These are phyloP conservation scores for Mycena metata DNA, from an alignment of 768 basidiomycete species.

Conservation along the genomic window DNA sequence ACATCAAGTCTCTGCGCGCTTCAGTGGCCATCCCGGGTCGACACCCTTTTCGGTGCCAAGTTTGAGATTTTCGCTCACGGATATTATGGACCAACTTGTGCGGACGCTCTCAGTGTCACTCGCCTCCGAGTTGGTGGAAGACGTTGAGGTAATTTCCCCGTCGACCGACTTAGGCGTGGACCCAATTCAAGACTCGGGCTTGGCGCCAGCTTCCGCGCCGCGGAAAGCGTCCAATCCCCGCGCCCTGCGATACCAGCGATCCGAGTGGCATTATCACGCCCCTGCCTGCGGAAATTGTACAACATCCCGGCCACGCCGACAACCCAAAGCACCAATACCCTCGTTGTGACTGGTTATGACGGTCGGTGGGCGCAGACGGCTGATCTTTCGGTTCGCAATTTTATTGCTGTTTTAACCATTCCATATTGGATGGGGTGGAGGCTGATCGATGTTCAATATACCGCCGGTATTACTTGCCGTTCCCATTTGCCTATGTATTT, in stretches of 20 bases:
- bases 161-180: conserved; percentile 4
- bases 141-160: conserved; percentile 14
- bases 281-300: conserved; percentile 11
- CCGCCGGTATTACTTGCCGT: neutral
- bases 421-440: conserved; percentile 1
- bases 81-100: neutral
- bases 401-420: neutral
- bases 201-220: neutral
- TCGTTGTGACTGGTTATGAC: conserved; percentile 21
- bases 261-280: conserved; percentile 3
- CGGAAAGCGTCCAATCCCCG: neutral
- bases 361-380: conserved; percentile 12
- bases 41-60: conserved; percentile 28
- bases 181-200: neutral
- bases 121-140: conserved; percentile 14
- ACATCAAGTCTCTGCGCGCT: no score
- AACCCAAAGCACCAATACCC: conserved; percentile 13
- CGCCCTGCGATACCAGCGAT: conserved; percentile 8
- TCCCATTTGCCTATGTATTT: neutral
- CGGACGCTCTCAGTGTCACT: conserved; percentile 26
- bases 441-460: conserved; percentile 22
- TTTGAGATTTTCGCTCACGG: conserved; percentile 23
- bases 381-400: conserved; percentile 11
- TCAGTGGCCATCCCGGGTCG: no score
- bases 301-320: conserved; percentile 9